Conservation (phyloP, 2,329 filamentous ascomycete species). For the Colletotrichum sp. region DNA sequence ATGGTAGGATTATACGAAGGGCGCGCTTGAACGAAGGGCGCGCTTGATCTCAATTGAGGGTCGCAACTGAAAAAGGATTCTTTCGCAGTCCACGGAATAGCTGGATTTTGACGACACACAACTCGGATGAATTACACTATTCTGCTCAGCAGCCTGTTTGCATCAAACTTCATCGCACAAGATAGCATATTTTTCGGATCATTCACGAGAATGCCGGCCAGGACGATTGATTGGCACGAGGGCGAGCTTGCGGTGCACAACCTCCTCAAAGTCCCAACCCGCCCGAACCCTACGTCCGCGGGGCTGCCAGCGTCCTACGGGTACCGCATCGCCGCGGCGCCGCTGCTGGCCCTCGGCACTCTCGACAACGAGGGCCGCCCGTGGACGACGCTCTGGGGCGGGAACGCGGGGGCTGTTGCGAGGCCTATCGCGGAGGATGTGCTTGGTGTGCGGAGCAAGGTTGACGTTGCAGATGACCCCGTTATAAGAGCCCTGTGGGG, state of each 20-base stretch:
- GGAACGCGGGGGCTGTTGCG: constrained; percentile 67
- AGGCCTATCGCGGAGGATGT: constrained; percentile 65
- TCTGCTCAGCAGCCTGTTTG: neutral
- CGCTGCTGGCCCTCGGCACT: constrained; percentile 76
- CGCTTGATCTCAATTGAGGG: neutral
- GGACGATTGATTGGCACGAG: constrained; percentile 56
- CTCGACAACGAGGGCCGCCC: constrained; percentile 69
- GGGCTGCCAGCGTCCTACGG: constrained; percentile 67
- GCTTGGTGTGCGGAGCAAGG: constrained; percentile 66
- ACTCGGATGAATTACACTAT: constrained; percentile 1
- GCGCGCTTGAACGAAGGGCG: neutral
- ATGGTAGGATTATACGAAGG: neutral
- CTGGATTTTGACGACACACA: neutral
- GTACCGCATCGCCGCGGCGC: constrained; percentile 63
- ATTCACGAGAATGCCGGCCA: constrained; percentile 29
- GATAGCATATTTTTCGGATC: neutral
- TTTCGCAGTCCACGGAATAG: neutral
- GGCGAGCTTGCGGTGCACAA: constrained; percentile 72
- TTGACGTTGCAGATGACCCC: constrained; percentile 70
- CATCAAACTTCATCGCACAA: neutral
- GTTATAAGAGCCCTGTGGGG: constrained; percentile 69
- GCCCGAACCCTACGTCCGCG: constrained; percentile 69
- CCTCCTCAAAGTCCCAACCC: constrained; percentile 61
- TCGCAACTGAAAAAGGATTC: neutral
- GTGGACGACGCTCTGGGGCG: constrained; percentile 84